Percentiles rank a stretch among this genome's conserved stretches.
Conservation (phyloP, 2,329 filamentous ascomycete genomes). For the Pseudogymnoascus sp. region DNA sequence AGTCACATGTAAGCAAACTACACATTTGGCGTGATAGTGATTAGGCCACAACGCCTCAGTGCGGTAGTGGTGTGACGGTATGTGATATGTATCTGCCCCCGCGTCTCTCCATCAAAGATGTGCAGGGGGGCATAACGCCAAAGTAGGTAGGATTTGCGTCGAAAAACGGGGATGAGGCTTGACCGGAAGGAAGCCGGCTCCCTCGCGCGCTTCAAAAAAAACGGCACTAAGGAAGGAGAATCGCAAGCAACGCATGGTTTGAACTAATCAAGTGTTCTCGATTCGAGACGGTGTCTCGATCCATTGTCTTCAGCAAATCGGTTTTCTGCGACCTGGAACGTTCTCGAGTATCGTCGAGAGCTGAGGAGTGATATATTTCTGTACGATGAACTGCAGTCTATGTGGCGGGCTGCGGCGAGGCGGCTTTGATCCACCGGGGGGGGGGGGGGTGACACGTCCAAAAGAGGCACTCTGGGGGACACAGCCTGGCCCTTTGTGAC, state of each 20-base stretch:
- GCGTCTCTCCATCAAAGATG: not conserved
- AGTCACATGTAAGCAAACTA: not conserved
- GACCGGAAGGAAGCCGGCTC: not conserved
- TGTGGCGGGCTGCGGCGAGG: not conserved
- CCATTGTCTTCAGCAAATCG: not conserved
- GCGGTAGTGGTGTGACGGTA: not conserved
- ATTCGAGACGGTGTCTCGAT: not conserved
- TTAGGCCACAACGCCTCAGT: not conserved
- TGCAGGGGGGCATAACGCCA: not conserved
- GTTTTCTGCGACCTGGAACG: not conserved
- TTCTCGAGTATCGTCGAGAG: not conserved
- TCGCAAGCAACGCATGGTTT: not conserved
- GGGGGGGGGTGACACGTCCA: not conserved
- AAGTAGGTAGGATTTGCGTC: not conserved
- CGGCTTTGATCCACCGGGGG: not conserved
- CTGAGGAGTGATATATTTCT: not conserved
- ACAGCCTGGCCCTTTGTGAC: not conserved
- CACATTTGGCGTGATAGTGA: not conserved
- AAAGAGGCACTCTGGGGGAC: not conserved
- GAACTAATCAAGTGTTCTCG: not conserved
- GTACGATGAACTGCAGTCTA: not conserved
- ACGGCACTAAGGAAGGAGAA: not conserved
- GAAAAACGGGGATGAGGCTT: not conserved
- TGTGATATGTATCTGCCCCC: not conserved
- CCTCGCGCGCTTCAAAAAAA: not conserved